Evolutionary conservation across 805 yeast genomes (phyloP).

Genomic region (Teunomyces aglyptinius): DNA sequence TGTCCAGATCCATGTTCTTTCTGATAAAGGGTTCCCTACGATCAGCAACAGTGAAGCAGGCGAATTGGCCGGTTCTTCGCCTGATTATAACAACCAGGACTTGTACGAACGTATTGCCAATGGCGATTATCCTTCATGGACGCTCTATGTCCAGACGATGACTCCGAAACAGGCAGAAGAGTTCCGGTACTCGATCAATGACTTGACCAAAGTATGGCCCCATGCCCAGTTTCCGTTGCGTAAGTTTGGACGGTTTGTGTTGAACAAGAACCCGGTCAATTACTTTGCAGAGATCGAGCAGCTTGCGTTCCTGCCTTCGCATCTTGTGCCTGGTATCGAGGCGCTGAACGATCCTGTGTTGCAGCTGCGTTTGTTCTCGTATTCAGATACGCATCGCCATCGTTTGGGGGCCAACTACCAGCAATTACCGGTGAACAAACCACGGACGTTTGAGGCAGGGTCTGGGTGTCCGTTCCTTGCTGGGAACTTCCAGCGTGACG

Average conservation of each 20-base stretch:
- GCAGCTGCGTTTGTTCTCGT: conserved; percentile 73
- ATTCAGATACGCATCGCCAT: conserved; percentile 75
- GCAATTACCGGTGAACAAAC: conserved; percentile 75
- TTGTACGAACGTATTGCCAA: conserved; percentile 73
- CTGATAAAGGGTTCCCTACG: conserved; percentile 60
- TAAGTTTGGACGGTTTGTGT: conserved; percentile 51
- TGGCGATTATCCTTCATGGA: conserved; percentile 83
- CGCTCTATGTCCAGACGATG: conserved; percentile 82
- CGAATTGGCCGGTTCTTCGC: conserved; percentile 67
- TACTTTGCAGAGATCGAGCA: conserved; percentile 45
- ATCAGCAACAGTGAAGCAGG: conserved; percentile 67
- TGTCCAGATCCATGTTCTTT: conserved; percentile 71
- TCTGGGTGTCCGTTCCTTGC: conserved; percentile 27
- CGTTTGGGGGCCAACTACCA: conserved; percentile 69
- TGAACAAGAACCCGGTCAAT: conserved; percentile 56
- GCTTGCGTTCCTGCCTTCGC: conserved; percentile 69
- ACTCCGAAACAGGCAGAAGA: conserved; percentile 75
- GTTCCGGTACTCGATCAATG: conserved; percentile 79
- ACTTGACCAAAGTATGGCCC: conserved; percentile 76
- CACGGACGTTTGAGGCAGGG: conserved; percentile 60
- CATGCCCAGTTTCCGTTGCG: conserved; percentile 54
- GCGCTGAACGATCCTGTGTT: conserved; percentile 76
- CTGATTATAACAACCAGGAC: conserved; percentile 80
- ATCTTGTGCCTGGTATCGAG: conserved; percentile 72
- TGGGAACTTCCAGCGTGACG: conserved; percentile 56